Percentiles rank a stretch among this genome's conserved stretches.
Evolutionary conservation across 78 protist species (phyloP).

Genomic region (Creolimax fragrantissima): DNA sequence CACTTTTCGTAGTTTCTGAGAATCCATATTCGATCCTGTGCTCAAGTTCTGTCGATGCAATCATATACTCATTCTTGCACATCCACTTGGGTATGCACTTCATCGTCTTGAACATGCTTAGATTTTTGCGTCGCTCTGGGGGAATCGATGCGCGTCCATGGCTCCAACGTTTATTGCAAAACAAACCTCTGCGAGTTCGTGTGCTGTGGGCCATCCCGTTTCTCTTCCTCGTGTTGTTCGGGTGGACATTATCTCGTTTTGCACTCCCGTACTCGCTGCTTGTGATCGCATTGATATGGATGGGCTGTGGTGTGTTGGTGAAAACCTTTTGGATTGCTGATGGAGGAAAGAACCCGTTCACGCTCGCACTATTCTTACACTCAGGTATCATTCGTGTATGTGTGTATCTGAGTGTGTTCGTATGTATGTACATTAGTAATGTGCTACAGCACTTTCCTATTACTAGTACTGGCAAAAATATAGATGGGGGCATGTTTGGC

Average conservation of each 20-base stretch:
- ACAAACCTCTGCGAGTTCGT: not conserved
- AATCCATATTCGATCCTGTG: too few relatives aligned
- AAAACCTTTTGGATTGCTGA: not conserved
- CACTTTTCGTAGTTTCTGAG: too few relatives aligned
- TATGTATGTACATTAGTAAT: not conserved
- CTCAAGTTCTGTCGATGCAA: too few relatives aligned
- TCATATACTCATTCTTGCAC: too few relatives aligned
- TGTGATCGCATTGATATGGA: not conserved
- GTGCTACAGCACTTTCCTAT: too few relatives aligned
- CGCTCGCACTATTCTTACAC: not conserved
- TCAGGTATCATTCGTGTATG: not conserved
- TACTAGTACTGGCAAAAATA: too few relatives aligned
- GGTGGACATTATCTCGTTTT: not conserved
- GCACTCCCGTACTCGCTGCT: not conserved
- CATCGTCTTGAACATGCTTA: too few relatives aligned
- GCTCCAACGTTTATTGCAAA: not conserved
- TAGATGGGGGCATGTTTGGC: too few relatives aligned
- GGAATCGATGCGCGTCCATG: not conserved
- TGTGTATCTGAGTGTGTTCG: not conserved
- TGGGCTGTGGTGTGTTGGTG: not conserved
- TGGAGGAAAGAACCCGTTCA: not conserved
- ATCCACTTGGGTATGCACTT: too few relatives aligned
- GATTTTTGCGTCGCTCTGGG: not conserved
- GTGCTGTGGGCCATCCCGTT: not conserved
- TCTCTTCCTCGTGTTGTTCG: not conserved